Percentiles rank a stretch among this genome's conserved stretches.
Evolutionary conservation across 2,329 filamentous ascomycete genomes (phyloP).

Genomic region (Blumeria hordei): DNA sequence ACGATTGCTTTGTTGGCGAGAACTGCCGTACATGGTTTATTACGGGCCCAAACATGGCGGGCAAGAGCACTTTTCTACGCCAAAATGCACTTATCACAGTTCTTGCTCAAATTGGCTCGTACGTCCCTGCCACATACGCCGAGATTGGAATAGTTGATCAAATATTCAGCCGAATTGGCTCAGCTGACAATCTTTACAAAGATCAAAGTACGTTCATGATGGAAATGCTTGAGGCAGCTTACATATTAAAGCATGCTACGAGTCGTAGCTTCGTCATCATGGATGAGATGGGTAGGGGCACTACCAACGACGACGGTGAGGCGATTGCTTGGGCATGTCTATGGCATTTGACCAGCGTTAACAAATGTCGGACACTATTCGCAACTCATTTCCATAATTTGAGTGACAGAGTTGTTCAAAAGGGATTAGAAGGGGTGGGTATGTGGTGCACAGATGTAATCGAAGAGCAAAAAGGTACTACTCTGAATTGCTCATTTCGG

Average conservation of each 20-base stretch:
- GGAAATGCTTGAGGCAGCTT: slow-evolving; percentile 91
- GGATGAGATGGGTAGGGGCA: slow-evolving; percentile 92
- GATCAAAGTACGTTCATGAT: slow-evolving; percentile 99
- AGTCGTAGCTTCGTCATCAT: slow-evolving; percentile 78
- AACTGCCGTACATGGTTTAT: slow-evolving; percentile 41
- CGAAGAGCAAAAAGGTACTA: slow-evolving; percentile 34
- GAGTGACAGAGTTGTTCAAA: slow-evolving; percentile 45
- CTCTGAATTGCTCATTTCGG: slow-evolving; percentile 29
- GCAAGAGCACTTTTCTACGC: slow-evolving; percentile 85
- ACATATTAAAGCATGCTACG: slow-evolving; percentile 70
- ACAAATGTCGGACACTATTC: slow-evolving; percentile 61
- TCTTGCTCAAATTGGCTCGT: slow-evolving; percentile 76
- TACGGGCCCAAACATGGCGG: slow-evolving; percentile 91
- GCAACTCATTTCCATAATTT: slow-evolving; percentile 85
- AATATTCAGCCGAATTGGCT: slow-evolving; percentile 80
- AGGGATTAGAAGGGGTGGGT: slow-evolving; percentile 20
- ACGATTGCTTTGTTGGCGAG: slow-evolving; percentile 62
- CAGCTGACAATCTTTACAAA: slow-evolving; percentile 80
- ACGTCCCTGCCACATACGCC: slow-evolving; percentile 71
- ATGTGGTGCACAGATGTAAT: slow-evolving; percentile 71
- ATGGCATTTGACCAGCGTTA: slow-evolving; percentile 57
- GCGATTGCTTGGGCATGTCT: slow-evolving; percentile 79
- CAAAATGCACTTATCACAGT: slow-evolving; percentile 92
- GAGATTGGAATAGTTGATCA: slow-evolving; percentile 84
- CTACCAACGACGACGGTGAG: slow-evolving; percentile 74